A percentile compares a stretch with the other conserved stretches of the same genome.
These are phyloP conservation scores for Prunus campanulata DNA, from an alignment of 306 rosid species.

Conservation along the genomic window DNA sequence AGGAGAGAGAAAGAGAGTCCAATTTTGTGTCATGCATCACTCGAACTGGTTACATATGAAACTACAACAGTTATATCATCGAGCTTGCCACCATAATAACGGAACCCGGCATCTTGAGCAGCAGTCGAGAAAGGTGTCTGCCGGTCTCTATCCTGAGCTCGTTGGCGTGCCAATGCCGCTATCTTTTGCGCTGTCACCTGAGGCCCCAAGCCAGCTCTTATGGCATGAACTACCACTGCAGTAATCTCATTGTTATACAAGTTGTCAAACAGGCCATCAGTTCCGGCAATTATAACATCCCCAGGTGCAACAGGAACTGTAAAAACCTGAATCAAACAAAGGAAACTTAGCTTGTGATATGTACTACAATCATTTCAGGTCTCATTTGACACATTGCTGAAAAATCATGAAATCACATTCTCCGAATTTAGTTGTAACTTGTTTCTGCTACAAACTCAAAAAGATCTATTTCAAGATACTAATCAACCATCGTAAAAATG, in stretches of 20 bases:
- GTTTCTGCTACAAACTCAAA: background rate
- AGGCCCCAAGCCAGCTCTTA: conserved; percentile 73
- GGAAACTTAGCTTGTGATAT: conserved; percentile 4
- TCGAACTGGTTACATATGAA: conserved; percentile 53
- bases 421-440: background rate
- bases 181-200: conserved; percentile 97
- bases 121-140: conserved; percentile 98
- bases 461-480: background rate
- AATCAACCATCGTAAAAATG: background rate
- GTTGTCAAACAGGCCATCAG: conserved; percentile 95
- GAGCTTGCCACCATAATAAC: conserved; percentile 91
- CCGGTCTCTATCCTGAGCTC: conserved; percentile 81
- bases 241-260: conserved; percentile 89
- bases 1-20: background rate
- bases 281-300: conserved; percentile 84
- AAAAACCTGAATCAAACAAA: conserved; percentile 64
- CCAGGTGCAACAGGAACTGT: conserved; percentile 80
- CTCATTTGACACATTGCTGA: background rate
- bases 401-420: background rate
- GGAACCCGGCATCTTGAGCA: conserved; percentile 94
- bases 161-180: conserved; percentile 94
- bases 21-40: conserved; percentile 19
- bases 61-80: conserved; percentile 93
- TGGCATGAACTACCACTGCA: conserved; percentile 81
- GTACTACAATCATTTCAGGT: background rate